Evolutionary conservation across 129 eudicot species (phyloP).

Genomic region (Chrysanthemum seticuspe): DNA sequence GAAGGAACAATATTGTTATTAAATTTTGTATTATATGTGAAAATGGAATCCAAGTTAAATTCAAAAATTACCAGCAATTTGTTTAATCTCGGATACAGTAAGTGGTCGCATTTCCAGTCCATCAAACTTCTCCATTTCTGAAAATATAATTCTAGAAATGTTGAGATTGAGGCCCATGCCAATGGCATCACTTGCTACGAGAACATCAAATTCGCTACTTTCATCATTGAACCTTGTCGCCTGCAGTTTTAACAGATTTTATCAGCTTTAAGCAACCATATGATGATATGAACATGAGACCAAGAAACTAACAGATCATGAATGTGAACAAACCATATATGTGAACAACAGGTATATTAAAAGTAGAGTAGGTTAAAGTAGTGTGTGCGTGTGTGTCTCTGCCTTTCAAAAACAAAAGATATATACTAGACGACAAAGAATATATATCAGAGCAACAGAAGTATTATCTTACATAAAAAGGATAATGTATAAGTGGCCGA

Average conservation of each 20-base stretch:
- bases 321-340: conserved; percentile 5
- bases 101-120: conserved; percentile 71
- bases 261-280: conserved; percentile 24
- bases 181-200: conserved; percentile 97
- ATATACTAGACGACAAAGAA: neutral
- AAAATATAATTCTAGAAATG: conserved; percentile 86
- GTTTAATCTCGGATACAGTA: conserved; percentile 87
- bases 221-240: conserved; percentile 96
- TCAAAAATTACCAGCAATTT: conserved; percentile 68
- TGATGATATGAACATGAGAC: neutral
- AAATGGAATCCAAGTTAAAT: too few species aligned
- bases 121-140: conserved; percentile 79
- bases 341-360: neutral
- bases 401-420: neutral
- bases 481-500: too few species aligned
- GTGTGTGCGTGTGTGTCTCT: too few species aligned
- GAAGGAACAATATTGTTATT: too few species aligned
- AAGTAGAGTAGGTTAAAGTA: too few species aligned
- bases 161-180: conserved; percentile 99
- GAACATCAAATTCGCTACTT: conserved; percentile 90
- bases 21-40: too few species aligned
- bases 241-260: conserved; percentile 58
- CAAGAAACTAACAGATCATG: conserved; percentile 12
- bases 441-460: neutral
- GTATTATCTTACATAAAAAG: too few species aligned